Percentiles rank a stretch among this genome's conserved stretches.
These are phyloP conservation scores for Penicillium flavigenum DNA, from an alignment of 495 filamentous ascomycete genomes.

Conservation along the genomic window DNA sequence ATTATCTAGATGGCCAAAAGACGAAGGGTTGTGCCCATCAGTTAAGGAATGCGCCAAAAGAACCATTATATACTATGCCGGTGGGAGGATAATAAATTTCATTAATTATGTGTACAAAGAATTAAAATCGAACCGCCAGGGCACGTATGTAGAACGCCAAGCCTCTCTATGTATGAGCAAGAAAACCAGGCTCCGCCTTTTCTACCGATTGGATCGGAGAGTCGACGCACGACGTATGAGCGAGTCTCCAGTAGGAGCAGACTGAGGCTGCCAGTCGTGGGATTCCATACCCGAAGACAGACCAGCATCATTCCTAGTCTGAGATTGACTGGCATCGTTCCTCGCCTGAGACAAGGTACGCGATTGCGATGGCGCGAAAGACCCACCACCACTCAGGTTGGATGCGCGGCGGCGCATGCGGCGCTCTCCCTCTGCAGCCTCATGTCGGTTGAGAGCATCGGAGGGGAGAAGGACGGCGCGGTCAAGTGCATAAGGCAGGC, in stretches of 20 bases:
- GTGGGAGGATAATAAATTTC: neutral
- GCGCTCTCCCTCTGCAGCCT: constrained; percentile 58
- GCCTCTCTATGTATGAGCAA: constrained; percentile 1
- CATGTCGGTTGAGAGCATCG: constrained; percentile 69
- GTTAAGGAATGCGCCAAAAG: neutral
- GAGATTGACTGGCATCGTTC: constrained; percentile 23
- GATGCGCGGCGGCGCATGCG: constrained; percentile 56
- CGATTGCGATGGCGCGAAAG: constrained; percentile 30
- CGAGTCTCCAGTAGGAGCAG: constrained; percentile 20
- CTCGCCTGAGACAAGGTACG: constrained; percentile 25
- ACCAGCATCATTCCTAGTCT: constrained; percentile 27
- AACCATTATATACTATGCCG: too few species aligned
- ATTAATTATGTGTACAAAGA: neutral
- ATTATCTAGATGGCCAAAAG: neutral
- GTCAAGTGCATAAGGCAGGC: constrained; percentile 87
- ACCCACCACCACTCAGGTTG: constrained; percentile 45
- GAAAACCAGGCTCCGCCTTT: neutral
- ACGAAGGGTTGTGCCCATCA: too few species aligned
- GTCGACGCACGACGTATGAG: constrained; percentile 36
- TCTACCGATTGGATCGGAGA: constrained; percentile 26
- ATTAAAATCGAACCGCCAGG: neutral
- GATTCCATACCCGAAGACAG: constrained; percentile 32
- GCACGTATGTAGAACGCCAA: constrained; percentile 7
- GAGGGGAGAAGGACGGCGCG: constrained; percentile 83
- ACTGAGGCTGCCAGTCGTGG: constrained; percentile 22